Conservation (phyloP, 2,329 filamentous ascomycete genomes). For the Elsinoe perseae region DNA sequence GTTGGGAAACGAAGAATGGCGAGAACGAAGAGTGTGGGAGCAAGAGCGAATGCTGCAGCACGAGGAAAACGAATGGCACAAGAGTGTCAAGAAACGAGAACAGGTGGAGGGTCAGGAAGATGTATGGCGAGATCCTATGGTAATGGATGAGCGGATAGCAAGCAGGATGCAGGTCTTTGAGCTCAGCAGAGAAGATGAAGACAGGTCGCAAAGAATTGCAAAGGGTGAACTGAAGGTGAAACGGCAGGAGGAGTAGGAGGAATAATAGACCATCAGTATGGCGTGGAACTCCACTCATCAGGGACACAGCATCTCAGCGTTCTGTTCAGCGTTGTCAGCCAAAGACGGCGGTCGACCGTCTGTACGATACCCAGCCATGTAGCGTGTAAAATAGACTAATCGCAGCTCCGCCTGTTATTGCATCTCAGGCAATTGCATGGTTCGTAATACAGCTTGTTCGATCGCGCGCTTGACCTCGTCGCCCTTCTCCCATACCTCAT, state of each 20-base stretch:
- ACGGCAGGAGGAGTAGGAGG: neutral
- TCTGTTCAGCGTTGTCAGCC: neutral
- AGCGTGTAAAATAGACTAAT: constrained; percentile 1
- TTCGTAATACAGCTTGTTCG: neutral
- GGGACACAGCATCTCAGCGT: neutral
- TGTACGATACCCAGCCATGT: constrained; percentile 10
- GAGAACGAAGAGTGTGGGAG: constrained; percentile 45
- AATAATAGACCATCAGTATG: neutral
- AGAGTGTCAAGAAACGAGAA: constrained; percentile 57
- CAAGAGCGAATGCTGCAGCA: constrained; percentile 56
- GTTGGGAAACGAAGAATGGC: constrained; percentile 17
- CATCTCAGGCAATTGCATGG: neutral
- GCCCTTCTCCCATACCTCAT: constrained; percentile 57
- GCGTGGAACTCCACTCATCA: neutral
- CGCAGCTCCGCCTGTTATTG: neutral
- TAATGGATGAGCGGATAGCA: constrained; percentile 67
- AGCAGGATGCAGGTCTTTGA: constrained; percentile 74
- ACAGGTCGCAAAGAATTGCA: constrained; percentile 45
- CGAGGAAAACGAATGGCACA: constrained; percentile 79
- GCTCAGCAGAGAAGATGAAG: constrained; percentile 61
- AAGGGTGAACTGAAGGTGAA: neutral
- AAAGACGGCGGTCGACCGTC: neutral
- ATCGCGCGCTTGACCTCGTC: constrained; percentile 37
- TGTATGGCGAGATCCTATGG: constrained; percentile 67
- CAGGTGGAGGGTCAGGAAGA: constrained; percentile 46